Evolutionary conservation across 768 basidiomycete species (phyloP), one percentile per base, ranked within the genome.

Genomic region (Neoboletus subvelutipes): DNA sequence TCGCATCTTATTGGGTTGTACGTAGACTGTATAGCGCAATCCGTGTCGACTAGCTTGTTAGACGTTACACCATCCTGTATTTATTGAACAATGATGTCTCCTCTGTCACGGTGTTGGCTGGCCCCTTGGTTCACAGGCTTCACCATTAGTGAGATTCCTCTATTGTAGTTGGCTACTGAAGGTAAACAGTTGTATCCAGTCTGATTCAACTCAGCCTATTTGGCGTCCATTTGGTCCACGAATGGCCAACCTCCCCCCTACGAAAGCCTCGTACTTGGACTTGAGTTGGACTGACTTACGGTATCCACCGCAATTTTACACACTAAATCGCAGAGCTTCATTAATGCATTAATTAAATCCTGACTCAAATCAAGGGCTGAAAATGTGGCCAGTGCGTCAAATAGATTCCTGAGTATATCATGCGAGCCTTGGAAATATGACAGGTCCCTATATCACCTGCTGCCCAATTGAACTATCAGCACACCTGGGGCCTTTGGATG

Each of bases 1-100:
- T 94, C 40, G 89, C 93, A 22, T 84, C 88, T 5, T 95, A 94
- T 64, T 95, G 91, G 87, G 92, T 91, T n/a, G 83, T 97, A 41
- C 80, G 89, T 58, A 83, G 78, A 72, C 73, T 98, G 55, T 98
- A 98, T 70, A 81, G 80, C 55, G 84, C 90, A 31, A 90, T 93
- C 60, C 86, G 92, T 39, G 83, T 92, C 50, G 91, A 94, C 64
- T 83, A 69, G 59, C 31, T 9, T 36, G 31, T 34, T 54, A 59
- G 57, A 60, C 15, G 1, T 50, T 33, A 39, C 28, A 18, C n/a
- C 36, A 41, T 20, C 53, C 11, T 61, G 57, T 66, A 61, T 54
- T 47, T 61, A 55, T 40, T 39, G 49, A 57, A 59, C 57, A 46
- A 58, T 24, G 24, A 33, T 15, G 41, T 31, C n/a, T 47, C 41